Evolutionary conservation across 2,329 filamentous ascomycete species (phyloP), one percentile per base, ranked within the genome.

Genomic region (Cladosporium oxysporum): DNA sequence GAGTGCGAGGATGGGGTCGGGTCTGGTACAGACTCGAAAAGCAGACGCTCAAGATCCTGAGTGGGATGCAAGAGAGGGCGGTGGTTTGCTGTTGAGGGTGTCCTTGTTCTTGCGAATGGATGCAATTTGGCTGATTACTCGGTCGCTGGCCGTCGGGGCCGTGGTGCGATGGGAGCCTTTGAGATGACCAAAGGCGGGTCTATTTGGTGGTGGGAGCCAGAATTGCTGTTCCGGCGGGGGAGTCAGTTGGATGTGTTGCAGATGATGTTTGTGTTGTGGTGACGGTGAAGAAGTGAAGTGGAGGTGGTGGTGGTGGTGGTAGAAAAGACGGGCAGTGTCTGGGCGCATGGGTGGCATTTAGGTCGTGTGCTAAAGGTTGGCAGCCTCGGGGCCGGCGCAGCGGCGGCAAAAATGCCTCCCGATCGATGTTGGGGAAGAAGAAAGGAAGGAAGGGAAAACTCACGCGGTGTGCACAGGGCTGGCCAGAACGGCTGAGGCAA

Each of bases 1-100:
- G 83, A 82, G 82, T 86, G 81, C 80, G 86, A 82, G 79, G 83
- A 85, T 80, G 84, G 85, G 72, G 78, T 79, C 71, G 72, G 73
- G 75, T 77, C 77, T 75, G 76, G 74, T 72, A 78, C 76, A 72
- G 75, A 74, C 69, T 73, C 75, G 70, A 83, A 79, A 72, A 83
- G 74, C 74, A 79, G 71, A 74, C 76, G 75, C 71, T 80, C 77
- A 68, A 79, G 73, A 37, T 79, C 75, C 65, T 73, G 69, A 67
- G 71, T 71, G 69, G 76, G 72, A 61, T 73, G 71, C 75, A 79
- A 55, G 26, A 55, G 64, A 44, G 52, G 68, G 63, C 74, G 74
- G 72, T 69, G 82, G 82, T 49, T 81, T 77, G 78, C 78, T 79
- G 80, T 84, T 83, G 79, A 80, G 76, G 65, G 82, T 81, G 79